Evolutionary conservation across 495 filamentous ascomycete genomes (phyloP), one percentile per base, ranked within the genome.

Genomic region (Parathielavia appendiculata): DNA sequence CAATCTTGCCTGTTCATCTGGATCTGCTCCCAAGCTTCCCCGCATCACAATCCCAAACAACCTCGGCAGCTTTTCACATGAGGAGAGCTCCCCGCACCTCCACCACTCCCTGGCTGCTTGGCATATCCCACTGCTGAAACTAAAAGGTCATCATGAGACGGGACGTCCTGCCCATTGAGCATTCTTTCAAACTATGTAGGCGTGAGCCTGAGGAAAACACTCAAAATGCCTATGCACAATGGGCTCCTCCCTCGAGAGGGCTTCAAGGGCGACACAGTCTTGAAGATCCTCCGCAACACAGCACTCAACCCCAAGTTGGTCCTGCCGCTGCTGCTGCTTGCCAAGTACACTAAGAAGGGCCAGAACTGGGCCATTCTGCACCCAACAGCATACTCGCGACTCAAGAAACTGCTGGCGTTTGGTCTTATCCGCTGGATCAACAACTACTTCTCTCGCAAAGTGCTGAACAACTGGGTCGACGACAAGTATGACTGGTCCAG

Each of bases 401-500:
- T 84, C 54, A 75, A 74, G 47, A 67, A 66, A 5, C 71, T 84
- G 32, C 68, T 80, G 58, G 71, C 69, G 11, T 64, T 86, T 43
- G 79, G 76, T 12, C 39, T 86, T 10, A 57, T 79, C 20, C 73
- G 75, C 22, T 69, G 72, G 51, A 39, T 82, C 11, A 80, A 75
- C 65, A 64, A 57, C 7, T 84, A 72, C 66, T 65, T 87, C 12
- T 82, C 81, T 49, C 66, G 70, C 19, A 68, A 73, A 5, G 79
- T 78, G 4, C 61, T 83, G 40, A 86, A 90, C 69, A 89, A 87
- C 63, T 82, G 78, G 72, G 70, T 69, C 20, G 64, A 61, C 17
- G 86, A 88, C 68, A 72, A 67, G 23, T 89, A 86, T 66, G 78
- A 87, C 73, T 90, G 86, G 85, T 69, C 75, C 34, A 76, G 79